Percentiles rank a stretch among this genome's conserved stretches.
Conservation (phyloP, 768 basidiomycete genomes). For the Sporobolomyces phaffii region DNA sequence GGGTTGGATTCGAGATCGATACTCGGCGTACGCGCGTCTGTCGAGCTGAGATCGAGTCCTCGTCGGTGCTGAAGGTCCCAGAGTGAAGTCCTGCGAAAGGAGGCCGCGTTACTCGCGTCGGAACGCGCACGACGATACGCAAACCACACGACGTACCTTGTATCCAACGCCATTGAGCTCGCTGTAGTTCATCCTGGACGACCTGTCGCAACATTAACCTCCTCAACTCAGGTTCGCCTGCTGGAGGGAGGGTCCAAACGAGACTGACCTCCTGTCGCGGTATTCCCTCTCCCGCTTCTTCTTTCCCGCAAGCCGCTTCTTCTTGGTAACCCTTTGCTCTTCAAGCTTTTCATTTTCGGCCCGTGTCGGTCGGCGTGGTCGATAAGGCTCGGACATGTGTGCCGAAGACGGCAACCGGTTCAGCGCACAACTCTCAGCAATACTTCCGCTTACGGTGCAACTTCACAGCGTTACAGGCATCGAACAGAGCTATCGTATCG, state of each 20-base stretch:
- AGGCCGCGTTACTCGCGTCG: not conserved
- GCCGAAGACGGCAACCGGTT: too few species aligned
- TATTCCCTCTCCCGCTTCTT: not conserved
- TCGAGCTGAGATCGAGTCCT: constrained; percentile 10
- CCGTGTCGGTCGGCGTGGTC: not conserved
- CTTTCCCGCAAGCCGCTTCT: not conserved
- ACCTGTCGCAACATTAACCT: not conserved
- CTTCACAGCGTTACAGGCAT: too few species aligned
- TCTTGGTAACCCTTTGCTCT: not conserved
- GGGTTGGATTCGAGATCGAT: not conserved
- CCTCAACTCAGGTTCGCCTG: not conserved
- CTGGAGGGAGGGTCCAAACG: not conserved
- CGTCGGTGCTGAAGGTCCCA: not conserved
- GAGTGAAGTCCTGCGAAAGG: constrained; percentile 13
- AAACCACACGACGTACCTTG: not conserved
- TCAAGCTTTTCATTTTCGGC: not conserved
- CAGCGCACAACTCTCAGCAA: too few species aligned
- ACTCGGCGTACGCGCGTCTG: not conserved
- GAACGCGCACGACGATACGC: not conserved
- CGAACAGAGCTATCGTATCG: too few species aligned
- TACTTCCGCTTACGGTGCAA: too few species aligned
- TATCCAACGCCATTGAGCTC: constrained; percentile 8
- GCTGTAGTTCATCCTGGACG: not conserved
- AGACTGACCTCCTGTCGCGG: not conserved
- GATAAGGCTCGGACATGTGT: constrained; percentile 1